These are phyloP conservation scores for Gamarada debralockiae DNA, from an alignment of 495 filamentous ascomycete species.

Conservation along the genomic window DNA sequence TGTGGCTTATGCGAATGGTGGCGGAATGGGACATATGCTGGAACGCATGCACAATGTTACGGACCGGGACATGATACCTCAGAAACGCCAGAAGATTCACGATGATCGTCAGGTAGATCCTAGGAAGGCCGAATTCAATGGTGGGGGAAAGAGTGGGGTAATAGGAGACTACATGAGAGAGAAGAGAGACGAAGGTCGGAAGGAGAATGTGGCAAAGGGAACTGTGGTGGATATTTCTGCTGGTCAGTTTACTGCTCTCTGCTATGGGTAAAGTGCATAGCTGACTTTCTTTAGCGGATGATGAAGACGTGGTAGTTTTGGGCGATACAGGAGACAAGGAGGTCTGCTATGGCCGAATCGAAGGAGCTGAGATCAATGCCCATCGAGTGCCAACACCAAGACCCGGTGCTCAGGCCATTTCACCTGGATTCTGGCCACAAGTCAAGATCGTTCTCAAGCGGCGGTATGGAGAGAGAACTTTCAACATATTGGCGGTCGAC, in stretches of 20 bases:
- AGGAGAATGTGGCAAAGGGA: conserved; percentile 28
- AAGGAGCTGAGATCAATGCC: conserved; percentile 64
- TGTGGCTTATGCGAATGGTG: conserved; percentile 4
- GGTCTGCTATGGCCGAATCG: conserved; percentile 83
- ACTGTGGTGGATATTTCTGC: conserved; percentile 41
- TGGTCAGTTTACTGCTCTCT: neutral
- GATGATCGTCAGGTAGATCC: conserved; percentile 35
- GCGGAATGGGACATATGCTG: conserved; percentile 46
- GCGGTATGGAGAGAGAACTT: conserved; percentile 42
- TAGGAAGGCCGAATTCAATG: conserved; percentile 35
- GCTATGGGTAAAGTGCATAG: neutral
- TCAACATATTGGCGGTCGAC: conserved; percentile 66
- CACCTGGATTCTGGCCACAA: conserved; percentile 57
- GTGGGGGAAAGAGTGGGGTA: conserved; percentile 49
- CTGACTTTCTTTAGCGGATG: conserved; percentile 41
- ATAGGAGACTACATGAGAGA: conserved; percentile 62
- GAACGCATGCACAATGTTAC: conserved; percentile 72
- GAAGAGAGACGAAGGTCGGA: conserved; percentile 41
- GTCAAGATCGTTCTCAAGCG: conserved; percentile 68
- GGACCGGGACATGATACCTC: conserved; percentile 53
- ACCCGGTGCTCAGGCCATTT: conserved; percentile 50
- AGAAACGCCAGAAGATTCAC: conserved; percentile 62
- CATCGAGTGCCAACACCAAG: conserved; percentile 61
- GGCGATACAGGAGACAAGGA: conserved; percentile 47
- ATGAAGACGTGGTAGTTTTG: conserved; percentile 44